Evolutionary conservation across 768 basidiomycete species (phyloP), one percentile per base, ranked within the genome.

Genomic region (Leccinum boreale): DNA sequence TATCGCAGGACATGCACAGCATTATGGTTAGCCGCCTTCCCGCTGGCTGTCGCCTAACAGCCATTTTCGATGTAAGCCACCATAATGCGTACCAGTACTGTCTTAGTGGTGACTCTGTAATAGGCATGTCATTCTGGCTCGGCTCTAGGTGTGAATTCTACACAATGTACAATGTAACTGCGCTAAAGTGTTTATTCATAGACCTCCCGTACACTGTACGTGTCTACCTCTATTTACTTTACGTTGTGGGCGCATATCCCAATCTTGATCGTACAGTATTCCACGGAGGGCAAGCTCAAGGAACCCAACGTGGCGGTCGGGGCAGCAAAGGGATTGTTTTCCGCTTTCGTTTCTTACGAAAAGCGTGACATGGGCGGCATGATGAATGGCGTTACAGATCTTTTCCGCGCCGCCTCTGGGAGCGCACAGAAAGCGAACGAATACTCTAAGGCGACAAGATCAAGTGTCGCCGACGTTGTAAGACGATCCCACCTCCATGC

Each of bases 211-310:
- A 87, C 71, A 78, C 83, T 39, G 86, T 89, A 72, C 39, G 78
- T 61, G 24, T 36, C 55, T 19, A 26, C 54, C 24, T 15, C 50
- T 46, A 17, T 28, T 51, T 44, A 17, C 19, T 15, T 31, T 51
- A 28, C 26, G 14, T 5, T 55, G 28, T 7, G 0, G 10, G 4
- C 19, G 45, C 39, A 33, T 35, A 3, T 19, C 12, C 45, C 56
- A 26, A 55, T 21, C 51, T 14, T 56, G 36, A 53, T 53, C 48
- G 12, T 19, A 33, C 59, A 90, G 85, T 98, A 98, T 74, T 93
- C 93, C 21, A 96, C 94, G 7, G 93, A 98, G 75, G 94, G 94
- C 50, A 94, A 92, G 68, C 75, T 98, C 69, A 97, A 98, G 72
- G 94, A 97, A 69, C 94, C 95, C 33, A 95, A 97, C 68, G 75